These are phyloP conservation scores for Quercus suber DNA, from an alignment of 306 rosid genomes.

Conservation along the genomic window DNA sequence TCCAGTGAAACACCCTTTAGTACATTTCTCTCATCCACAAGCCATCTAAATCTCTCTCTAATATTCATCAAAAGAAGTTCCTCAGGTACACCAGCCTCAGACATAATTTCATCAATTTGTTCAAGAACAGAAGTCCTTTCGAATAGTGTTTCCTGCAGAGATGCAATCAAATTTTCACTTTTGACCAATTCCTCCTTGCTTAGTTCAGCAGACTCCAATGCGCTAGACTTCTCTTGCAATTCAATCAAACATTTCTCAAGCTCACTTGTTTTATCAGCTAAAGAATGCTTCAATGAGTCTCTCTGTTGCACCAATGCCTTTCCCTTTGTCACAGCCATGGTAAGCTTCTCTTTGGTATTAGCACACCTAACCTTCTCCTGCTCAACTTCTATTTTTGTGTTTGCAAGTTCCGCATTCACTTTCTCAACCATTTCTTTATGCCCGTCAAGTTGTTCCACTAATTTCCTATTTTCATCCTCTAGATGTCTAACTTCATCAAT, in stretches of 20 bases:
- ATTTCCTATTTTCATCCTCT: constrained; percentile 62
- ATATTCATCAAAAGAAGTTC: constrained; percentile 48
- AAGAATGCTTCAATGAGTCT: constrained; percentile 63
- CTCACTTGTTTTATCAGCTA: constrained; percentile 65
- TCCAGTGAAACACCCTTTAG: constrained; percentile 55
- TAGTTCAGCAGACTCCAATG: constrained; percentile 71
- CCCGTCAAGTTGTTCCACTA: constrained; percentile 60
- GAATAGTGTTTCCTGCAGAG: constrained; percentile 56
- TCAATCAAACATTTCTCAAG: constrained; percentile 61
- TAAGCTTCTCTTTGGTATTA: constrained; percentile 85
- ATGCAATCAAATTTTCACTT: constrained; percentile 53
- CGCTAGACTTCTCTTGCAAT: constrained; percentile 72
- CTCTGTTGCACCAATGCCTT: constrained; percentile 95
- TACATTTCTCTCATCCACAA: constrained; percentile 58
- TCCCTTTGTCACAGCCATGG: constrained; percentile 95
- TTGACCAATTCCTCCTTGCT: constrained; percentile 53
- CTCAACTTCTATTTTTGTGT: constrained; percentile 65
- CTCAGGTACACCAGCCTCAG: constrained; percentile 42
- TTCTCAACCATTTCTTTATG: constrained; percentile 44
- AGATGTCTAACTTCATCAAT: constrained; percentile 44
- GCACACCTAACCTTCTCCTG: constrained; percentile 67
- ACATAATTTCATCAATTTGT: constrained; percentile 60
- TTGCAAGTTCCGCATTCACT: constrained; percentile 53
- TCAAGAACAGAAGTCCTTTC: constrained; percentile 48
- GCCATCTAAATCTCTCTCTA: constrained; percentile 69